phyloP scores from a whole-genome alignment of 1,284 basidiomycete species.

The Vanrija sp. region DNA sequence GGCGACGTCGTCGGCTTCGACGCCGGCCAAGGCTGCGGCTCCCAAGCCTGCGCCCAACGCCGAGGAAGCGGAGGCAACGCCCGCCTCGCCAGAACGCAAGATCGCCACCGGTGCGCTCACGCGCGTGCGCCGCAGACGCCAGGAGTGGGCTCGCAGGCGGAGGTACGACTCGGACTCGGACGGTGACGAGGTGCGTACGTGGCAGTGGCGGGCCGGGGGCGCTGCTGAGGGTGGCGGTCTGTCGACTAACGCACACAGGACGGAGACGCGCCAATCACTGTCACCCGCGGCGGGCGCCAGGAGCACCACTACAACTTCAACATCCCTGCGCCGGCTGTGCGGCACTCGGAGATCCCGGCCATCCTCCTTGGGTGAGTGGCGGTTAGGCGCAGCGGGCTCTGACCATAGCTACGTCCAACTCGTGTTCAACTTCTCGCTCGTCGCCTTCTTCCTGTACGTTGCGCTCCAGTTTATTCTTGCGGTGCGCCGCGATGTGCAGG shows the following conservation, averaged over 20 bases:
- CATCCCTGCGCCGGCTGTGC: slow-evolving; percentile 33
- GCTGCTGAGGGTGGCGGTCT: neutral
- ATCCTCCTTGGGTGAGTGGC: slow-evolving; percentile 70
- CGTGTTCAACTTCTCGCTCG: slow-evolving; percentile 85
- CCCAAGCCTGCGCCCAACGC: slow-evolving; percentile 2
- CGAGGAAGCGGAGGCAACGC: slow-evolving; percentile 3
- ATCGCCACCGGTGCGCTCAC: slow-evolving; percentile 63
- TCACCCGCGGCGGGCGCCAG: neutral
- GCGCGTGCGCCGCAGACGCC: slow-evolving; percentile 63
- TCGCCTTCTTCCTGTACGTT: slow-evolving; percentile 79
- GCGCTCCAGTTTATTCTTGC: slow-evolving; percentile 80
- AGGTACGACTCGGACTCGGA: slow-evolving; percentile 30
- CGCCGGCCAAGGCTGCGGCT: neutral
- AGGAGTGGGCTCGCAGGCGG: slow-evolving; percentile 49
- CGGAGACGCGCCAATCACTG: neutral
- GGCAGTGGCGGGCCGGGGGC: neutral
- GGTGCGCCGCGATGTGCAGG: slow-evolving; percentile 82
- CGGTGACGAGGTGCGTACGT: slow-evolving; percentile 28
- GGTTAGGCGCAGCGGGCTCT: slow-evolving; percentile 16
- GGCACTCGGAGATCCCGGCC: slow-evolving; percentile 49
- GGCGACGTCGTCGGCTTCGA: neutral
- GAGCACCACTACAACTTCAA: slow-evolving; percentile 44
- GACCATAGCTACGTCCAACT: slow-evolving; percentile 78
- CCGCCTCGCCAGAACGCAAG: slow-evolving; percentile 10
- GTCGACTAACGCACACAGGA: neutral